Evolutionary conservation across 1,284 basidiomycete species (phyloP), one percentile per base, ranked within the genome.

Genomic region (Pyrrhoderma noxium): DNA sequence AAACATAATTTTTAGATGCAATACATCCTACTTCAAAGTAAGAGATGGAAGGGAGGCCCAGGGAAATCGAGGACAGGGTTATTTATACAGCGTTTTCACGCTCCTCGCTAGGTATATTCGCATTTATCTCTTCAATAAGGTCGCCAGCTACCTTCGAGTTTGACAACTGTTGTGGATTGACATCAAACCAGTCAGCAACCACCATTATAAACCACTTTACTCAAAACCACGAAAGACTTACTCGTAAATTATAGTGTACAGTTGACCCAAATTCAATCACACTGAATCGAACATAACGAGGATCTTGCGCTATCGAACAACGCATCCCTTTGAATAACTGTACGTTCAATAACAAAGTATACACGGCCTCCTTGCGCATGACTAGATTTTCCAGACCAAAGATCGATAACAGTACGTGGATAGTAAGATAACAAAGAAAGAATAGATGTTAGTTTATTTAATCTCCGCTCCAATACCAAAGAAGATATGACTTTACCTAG

Each of bases 301-400:
- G 83, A 60, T 89, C 88, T 68, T 92, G 81, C 52, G 88, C 80
- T 61, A 88, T 65, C 56, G 76, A 73, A 66, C 84, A 88, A 47
- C 76, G 76, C 89, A 95, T 93, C 18, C 92, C 92, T 57, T 76
- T 72, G 74, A 95, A 96, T 44, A 97, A 73, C 34, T 83, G 78
- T 37, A 89, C 82, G 61, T 97, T 97, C 49, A 97, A 73, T 50
- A 97, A 70, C 44, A 96, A 68, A 0, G 89, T 76, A 61, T 89
- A 81, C 8, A 95, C 91, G 1, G 92, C 93, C 60, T 97, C 93
- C 59, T 94, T 91, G 52, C 93, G 81, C 93, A 97, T 96, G 36
- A 97, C 93, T 93, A 48, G 18, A 44, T 31, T 31, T n/a, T 40
- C 16, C 35, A 37, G 16, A 37, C 35, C 35, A 11, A 11, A 37